Percentiles rank a stretch among this genome's conserved stretches.
phyloP scores from a whole-genome alignment of 2,329 filamentous ascomycete genomes.

The Aspergillus sergii region DNA sequence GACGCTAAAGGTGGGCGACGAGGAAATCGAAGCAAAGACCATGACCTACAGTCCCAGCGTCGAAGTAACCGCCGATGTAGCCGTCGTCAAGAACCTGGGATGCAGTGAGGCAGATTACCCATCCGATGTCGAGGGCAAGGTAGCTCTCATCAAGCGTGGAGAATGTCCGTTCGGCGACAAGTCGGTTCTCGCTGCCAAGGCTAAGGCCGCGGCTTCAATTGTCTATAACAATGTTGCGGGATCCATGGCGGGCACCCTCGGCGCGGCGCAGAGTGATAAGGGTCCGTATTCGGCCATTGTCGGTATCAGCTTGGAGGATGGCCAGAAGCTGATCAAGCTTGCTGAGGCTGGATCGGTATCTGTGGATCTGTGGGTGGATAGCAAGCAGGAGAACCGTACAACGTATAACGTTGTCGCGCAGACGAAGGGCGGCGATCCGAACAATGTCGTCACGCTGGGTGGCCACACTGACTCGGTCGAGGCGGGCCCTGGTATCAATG shows the following conservation, averaged over 20 bases:
- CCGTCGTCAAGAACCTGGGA: conserved; percentile 63
- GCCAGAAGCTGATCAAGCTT: conserved; percentile 56
- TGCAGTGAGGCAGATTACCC: conserved; percentile 69
- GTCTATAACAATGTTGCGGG: conserved; percentile 74
- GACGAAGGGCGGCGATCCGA: conserved; percentile 59
- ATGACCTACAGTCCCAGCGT: conserved; percentile 66
- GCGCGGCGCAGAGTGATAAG: conserved; percentile 55
- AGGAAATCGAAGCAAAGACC: conserved; percentile 53
- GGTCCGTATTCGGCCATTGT: conserved; percentile 58
- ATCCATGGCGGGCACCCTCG: conserved; percentile 68
- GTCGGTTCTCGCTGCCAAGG: conserved; percentile 66
- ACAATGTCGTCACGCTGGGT: conserved; percentile 62
- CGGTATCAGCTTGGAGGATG: conserved; percentile 64
- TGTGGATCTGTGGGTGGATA: conserved; percentile 45
- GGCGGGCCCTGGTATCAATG: conserved; percentile 72
- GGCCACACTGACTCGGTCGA: conserved; percentile 65
- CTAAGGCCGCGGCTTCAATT: conserved; percentile 70
- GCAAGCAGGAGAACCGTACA: conserved; percentile 49
- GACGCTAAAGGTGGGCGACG: conserved; percentile 59
- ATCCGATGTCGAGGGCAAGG: conserved; percentile 57
- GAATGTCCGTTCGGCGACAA: conserved; percentile 73
- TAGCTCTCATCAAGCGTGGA: conserved; percentile 72
- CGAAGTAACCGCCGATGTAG: conserved; percentile 47
- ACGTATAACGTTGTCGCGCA: conserved; percentile 64
- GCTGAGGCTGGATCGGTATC: conserved; percentile 49